These are phyloP conservation scores for Colletotrichum liriopes DNA, from an alignment of 2,329 filamentous ascomycete genomes.

Conservation along the genomic window DNA sequence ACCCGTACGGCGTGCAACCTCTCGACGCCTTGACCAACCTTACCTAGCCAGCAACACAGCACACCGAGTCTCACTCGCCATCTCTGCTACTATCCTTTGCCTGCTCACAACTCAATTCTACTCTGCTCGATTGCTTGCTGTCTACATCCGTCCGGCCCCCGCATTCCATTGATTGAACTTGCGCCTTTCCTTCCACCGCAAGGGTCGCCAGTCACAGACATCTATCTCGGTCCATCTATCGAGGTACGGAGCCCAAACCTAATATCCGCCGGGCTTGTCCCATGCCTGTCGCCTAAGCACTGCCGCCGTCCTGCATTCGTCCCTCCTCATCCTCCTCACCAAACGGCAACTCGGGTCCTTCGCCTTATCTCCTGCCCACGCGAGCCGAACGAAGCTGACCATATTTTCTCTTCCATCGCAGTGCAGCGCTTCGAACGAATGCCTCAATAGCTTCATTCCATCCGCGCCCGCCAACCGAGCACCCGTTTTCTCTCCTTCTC, in stretches of 20 bases:
- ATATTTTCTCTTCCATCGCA: constrained; percentile 9
- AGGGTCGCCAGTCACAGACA: constrained; percentile 3
- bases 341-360: constrained; percentile 29
- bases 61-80: constrained; percentile 12
- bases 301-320: constrained; percentile 33
- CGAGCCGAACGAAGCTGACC: constrained; percentile 38
- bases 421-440: constrained; percentile 30
- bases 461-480: constrained; percentile 19
- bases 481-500: constrained; percentile 16
- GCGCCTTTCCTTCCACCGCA: constrained; percentile 5
- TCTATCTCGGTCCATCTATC: constrained; percentile 14
- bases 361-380: constrained; percentile 36
- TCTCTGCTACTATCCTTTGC: constrained; percentile 21
- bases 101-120: constrained; percentile 3
- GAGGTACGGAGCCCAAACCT: constrained; percentile 34
- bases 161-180: constrained; percentile 29
- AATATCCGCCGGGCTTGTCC: constrained; percentile 25
- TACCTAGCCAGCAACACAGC: constrained; percentile 10
- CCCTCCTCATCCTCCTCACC: constrained; percentile 22
- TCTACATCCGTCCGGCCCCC: constrained; percentile 27
- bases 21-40: constrained; percentile 23
- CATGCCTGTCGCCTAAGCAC: constrained; percentile 36
- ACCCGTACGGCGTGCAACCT: background rate
- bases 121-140: constrained; percentile 13
- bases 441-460: constrained; percentile 28